Conservation (phyloP, 306 rosid genomes). For the Delonix regia region DNA sequence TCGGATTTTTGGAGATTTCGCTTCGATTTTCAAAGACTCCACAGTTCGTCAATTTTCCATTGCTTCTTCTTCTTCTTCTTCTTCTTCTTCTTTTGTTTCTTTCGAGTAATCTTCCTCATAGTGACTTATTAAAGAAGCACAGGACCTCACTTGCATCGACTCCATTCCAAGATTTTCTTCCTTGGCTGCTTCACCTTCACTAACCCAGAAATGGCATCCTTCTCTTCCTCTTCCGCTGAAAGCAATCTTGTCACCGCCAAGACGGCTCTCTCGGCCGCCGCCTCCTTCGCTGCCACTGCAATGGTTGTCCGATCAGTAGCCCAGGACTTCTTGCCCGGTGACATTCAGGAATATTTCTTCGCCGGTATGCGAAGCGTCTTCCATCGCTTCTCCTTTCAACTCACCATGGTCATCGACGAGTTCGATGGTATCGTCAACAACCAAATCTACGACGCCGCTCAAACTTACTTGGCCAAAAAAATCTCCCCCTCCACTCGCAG, state of each 20-base stretch:
- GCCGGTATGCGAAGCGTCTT: constrained; percentile 31
- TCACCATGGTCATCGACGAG: constrained; percentile 69
- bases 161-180: background rate
- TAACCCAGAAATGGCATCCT: constrained; percentile 34
- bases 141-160: background rate
- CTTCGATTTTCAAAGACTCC: background rate
- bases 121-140: background rate
- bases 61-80: background rate
- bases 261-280: constrained; percentile 53
- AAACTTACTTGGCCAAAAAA: constrained; percentile 54
- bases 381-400: constrained; percentile 51
- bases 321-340: constrained; percentile 57
- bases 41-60: background rate
- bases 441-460: constrained; percentile 68
- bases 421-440: constrained; percentile 65
- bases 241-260: constrained; percentile 58
- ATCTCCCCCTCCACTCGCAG: constrained; percentile 54
- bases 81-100: background rate
- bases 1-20: background rate
- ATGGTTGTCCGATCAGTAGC: constrained; percentile 58
- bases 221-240: constrained; percentile 42
- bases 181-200: too few relatives aligned
- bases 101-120: background rate
- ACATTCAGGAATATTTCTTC: constrained; percentile 42
- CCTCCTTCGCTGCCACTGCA: constrained; percentile 63